Percentiles rank a stretch among this genome's conserved stretches.
phyloP scores from a whole-genome alignment of 2,329 filamentous ascomycete genomes.

The Orbilia javanica region DNA sequence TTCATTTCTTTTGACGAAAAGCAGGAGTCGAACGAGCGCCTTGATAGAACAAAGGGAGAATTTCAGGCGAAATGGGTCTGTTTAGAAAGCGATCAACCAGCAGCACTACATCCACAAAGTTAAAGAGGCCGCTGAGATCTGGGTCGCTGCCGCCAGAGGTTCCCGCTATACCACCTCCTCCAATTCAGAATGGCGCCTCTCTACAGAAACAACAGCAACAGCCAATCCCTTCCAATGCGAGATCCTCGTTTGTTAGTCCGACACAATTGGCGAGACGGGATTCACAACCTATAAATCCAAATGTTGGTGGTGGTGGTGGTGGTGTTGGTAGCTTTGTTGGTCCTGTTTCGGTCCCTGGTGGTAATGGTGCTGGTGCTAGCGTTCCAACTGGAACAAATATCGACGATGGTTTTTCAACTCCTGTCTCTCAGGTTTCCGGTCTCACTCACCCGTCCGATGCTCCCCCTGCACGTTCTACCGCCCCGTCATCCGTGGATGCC shows the following conservation, averaged over 20 bases:
- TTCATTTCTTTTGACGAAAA: background rate
- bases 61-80: slow-evolving; percentile 39
- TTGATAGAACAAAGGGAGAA: background rate
- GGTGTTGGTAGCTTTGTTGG: background rate
- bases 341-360: background rate
- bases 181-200: slow-evolving; percentile 19
- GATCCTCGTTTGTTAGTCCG: slow-evolving; percentile 29
- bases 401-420: slow-evolving; percentile 52
- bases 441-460: slow-evolving; percentile 50
- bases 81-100: slow-evolving; percentile 56
- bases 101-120: slow-evolving; percentile 54
- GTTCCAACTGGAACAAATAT: background rate
- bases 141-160: slow-evolving; percentile 44
- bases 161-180: slow-evolving; percentile 48
- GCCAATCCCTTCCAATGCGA: background rate
- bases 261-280: slow-evolving; percentile 9
- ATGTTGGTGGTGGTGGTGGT: background rate
- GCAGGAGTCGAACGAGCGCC: slow-evolving; percentile 19
- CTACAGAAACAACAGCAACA: background rate
- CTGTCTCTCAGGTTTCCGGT: slow-evolving; percentile 52
- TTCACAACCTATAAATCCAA: background rate
- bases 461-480: slow-evolving; percentile 49
- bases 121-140: slow-evolving; percentile 46
- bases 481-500: slow-evolving; percentile 52
- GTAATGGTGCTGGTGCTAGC: background rate